Conservation (phyloP, 2,329 filamentous ascomycete genomes). For the Exophiala sp. region DNA sequence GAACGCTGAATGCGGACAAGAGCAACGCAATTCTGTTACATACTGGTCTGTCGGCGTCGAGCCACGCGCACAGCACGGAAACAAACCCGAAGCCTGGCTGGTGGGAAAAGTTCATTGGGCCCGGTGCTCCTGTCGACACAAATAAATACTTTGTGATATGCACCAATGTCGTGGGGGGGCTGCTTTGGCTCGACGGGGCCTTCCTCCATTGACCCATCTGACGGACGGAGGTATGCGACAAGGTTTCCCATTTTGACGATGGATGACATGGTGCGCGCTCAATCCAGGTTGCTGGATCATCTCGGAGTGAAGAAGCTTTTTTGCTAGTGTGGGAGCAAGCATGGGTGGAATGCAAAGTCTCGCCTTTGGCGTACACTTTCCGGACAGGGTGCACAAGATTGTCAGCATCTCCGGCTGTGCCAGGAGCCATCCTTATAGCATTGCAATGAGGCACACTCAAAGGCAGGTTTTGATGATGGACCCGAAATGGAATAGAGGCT, state of each 20-base stretch:
- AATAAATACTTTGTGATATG: slow-evolving; percentile 89
- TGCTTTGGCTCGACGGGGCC: slow-evolving; percentile 96
- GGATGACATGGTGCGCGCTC: slow-evolving; percentile 94
- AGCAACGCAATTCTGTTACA: slow-evolving; percentile 89
- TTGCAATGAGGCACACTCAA: slow-evolving; percentile 97
- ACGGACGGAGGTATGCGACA: slow-evolving; percentile 84
- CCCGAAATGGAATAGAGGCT: slow-evolving; percentile 90
- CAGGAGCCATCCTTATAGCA: slow-evolving; percentile 91
- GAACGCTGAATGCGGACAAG: slow-evolving; percentile 67
- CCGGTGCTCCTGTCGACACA: slow-evolving; percentile 77
- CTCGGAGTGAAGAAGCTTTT: slow-evolving; percentile 71
- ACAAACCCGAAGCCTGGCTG: slow-evolving; percentile 83
- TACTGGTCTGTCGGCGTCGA: slow-evolving; percentile 93
- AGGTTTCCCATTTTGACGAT: slow-evolving; percentile 93
- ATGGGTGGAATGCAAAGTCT: slow-evolving; percentile 99
- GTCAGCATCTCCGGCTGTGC: slow-evolving; percentile 91
- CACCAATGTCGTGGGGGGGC: slow-evolving; percentile 90
- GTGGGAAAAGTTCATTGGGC: slow-evolving; percentile 99
- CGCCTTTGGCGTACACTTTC: slow-evolving; percentile 76
- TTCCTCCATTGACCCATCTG: slow-evolving; percentile 76
- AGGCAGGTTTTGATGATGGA: slow-evolving; percentile 99
- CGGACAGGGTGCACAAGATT: slow-evolving; percentile 71
- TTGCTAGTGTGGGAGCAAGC: slow-evolving; percentile 88
- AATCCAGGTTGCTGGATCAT: slow-evolving; percentile 79
- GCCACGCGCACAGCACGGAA: slow-evolving; percentile 88